phyloP scores from a whole-genome alignment of 2,329 filamentous ascomycete genomes.

The Pseudogymnoascus sp. region DNA sequence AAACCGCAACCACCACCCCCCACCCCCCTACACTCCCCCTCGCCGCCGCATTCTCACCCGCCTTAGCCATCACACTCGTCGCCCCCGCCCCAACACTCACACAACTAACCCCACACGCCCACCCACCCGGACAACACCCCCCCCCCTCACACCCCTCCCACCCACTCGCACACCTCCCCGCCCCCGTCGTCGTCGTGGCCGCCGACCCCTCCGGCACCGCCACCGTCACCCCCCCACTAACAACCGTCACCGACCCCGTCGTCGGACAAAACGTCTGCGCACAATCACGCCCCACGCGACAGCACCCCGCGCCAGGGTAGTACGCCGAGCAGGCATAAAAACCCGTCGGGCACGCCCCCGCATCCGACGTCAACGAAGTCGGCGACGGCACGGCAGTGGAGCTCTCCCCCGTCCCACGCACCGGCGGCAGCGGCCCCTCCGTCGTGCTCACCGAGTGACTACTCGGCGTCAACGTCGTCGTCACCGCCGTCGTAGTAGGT shows the following conservation, averaged over 20 bases:
- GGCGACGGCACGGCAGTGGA: constrained; percentile 28
- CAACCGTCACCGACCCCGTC: constrained; percentile 51
- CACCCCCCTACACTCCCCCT: background rate
- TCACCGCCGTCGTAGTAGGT: constrained; percentile 7
- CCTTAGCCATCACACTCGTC: constrained; percentile 30
- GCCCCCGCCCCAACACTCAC: constrained; percentile 48
- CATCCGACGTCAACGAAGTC: constrained; percentile 17
- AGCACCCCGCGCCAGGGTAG: constrained; percentile 73
- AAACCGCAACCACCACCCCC: background rate
- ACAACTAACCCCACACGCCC: constrained; percentile 67
- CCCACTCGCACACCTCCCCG: constrained; percentile 58
- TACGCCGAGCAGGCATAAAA: constrained; percentile 85
- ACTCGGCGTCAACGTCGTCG: constrained; percentile 11
- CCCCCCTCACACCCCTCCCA: constrained; percentile 72
- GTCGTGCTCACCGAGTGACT: constrained; percentile 29
- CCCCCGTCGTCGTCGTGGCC: constrained; percentile 31
- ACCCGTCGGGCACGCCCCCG: constrained; percentile 65
- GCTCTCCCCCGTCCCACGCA: constrained; percentile 38
- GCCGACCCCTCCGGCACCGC: constrained; percentile 50
- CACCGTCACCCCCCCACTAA: constrained; percentile 62
- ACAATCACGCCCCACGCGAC: constrained; percentile 79
- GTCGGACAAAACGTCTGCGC: constrained; percentile 69
- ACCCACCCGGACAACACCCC: constrained; percentile 78
- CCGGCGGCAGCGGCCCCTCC: constrained; percentile 35
- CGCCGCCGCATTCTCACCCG: background rate